A percentile compares a stretch with the other conserved stretches of the same genome.
phyloP scores from a whole-genome alignment of 2,329 filamentous ascomycete genomes.

The Rhynchosporium agropyri region DNA sequence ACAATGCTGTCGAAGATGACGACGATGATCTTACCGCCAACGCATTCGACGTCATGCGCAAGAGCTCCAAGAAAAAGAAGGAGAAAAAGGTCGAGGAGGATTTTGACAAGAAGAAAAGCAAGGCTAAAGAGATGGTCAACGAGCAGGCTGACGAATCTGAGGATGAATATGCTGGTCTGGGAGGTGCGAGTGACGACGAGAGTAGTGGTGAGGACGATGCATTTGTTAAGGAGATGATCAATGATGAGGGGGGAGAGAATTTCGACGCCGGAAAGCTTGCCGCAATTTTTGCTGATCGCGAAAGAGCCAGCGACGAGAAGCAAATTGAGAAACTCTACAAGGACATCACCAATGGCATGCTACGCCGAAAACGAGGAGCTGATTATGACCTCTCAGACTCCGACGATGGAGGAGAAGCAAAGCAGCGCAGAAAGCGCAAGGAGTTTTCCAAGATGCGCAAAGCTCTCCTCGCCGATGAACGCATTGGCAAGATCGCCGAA shows the following conservation, averaged over 20 bases:
- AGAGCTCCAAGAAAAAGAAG: constrained; percentile 60
- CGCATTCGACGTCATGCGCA: constrained; percentile 61
- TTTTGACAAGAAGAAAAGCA: constrained; percentile 85
- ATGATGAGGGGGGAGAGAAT: constrained; percentile 77
- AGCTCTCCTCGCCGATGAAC: constrained; percentile 84
- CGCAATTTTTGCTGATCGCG: constrained; percentile 81
- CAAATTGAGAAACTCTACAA: constrained; percentile 89
- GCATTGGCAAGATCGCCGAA: constrained; percentile 85
- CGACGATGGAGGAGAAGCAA: constrained; percentile 80
- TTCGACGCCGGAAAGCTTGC: constrained; percentile 80
- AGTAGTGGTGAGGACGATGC: constrained; percentile 74
- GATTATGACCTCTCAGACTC: constrained; percentile 88
- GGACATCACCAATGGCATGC: constrained; percentile 85
- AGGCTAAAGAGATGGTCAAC: constrained; percentile 83
- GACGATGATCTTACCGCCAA: constrained; percentile 45
- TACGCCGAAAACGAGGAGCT: constrained; percentile 79
- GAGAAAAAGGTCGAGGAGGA: constrained; percentile 52
- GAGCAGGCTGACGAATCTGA: constrained; percentile 97
- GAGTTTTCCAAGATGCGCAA: constrained; percentile 93
- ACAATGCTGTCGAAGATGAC: constrained; percentile 35
- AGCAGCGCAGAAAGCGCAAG: constrained; percentile 77
- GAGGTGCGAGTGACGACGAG: constrained; percentile 86
- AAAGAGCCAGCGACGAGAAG: constrained; percentile 80
- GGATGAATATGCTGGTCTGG: constrained; percentile 94
- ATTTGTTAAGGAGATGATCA: constrained; percentile 83